Base-by-base conservation (phyloP, 2,329 filamentous ascomycete genomes). In the Xylaria sp. region DNA sequence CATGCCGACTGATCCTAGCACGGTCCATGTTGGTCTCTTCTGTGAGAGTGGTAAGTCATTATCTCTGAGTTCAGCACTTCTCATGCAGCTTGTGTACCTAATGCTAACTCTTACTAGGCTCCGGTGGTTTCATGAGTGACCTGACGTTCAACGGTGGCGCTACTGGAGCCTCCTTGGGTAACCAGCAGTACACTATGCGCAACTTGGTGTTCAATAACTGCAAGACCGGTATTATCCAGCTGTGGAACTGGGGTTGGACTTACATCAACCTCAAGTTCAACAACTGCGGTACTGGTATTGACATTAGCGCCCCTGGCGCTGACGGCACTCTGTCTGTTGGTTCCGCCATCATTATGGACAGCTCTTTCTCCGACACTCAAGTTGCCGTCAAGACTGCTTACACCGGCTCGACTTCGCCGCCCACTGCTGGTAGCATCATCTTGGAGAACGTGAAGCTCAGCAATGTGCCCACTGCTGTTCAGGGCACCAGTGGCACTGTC, bases 221-320 rank as follows among this genome's bases (percentile, higher is more conserved):
- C 72, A 78, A 83, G 63, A 89, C 85, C 6, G 82, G 61, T 52
- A 83, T 90, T 55, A 84, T 81, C 69, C 83, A 89, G 74, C 82
- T 87, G 64, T 91, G 88, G 88, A 82, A 88, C 73, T 91, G 88
- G 88, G 83, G 83, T 34, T 91, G 86, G 84, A 86, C 83, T 5
- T 84, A 88, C 73, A 84, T 85, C 67, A 82, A 80, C 2, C 68
- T 88, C 1, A 75, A 74, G 30, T 83, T 89, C 72, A 81, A 81
- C 71, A 80, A 84, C 70, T 85, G 83, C 66, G 74, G 74, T 3
- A 76, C 83, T 50, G 86, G 84, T 50, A 76, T 89, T 58, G 84
- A 89, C 68, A 84, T 89, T 73, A 73, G 73, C 0, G 80, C 77
- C 44, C 46, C 59, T 49, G 76, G 76, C 18, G 78, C 76, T 5